Percentiles rank a stretch among this genome's conserved stretches.
These are phyloP conservation scores for Globisporangium splendens DNA, from an alignment of 352 stramenopile genomes.

Conservation along the genomic window DNA sequence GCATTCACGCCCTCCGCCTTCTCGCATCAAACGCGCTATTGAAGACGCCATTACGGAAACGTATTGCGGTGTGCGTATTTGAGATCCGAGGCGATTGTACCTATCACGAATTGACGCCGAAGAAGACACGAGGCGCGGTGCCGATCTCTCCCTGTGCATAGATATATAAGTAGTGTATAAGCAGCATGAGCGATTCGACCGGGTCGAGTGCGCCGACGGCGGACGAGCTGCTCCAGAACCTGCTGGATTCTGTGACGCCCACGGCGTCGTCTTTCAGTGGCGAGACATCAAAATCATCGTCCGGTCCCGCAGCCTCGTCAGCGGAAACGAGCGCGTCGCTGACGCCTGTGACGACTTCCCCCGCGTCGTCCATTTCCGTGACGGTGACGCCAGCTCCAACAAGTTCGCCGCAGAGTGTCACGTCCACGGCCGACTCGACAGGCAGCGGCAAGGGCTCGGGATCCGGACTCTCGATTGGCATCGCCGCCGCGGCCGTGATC, in stretches of 20 bases:
- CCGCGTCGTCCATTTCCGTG: background rate
- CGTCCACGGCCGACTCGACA: constrained; percentile 2
- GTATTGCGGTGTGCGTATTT: too few relatives aligned
- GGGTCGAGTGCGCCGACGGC: constrained; percentile 2
- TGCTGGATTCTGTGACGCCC: constrained; percentile 17
- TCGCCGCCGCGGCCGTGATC: constrained; percentile 10
- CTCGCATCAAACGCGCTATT: too few relatives aligned
- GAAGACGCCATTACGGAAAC: too few relatives aligned
- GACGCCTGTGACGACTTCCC: background rate
- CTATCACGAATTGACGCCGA: too few relatives aligned
- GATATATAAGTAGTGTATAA: background rate
- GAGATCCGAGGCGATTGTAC: too few relatives aligned
- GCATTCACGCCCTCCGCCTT: too few relatives aligned
- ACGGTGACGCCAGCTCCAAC: background rate
- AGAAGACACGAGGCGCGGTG: background rate
- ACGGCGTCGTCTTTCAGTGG: background rate
- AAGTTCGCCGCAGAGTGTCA: background rate
- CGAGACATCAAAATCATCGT: background rate
- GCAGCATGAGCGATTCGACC: constrained; percentile 16
- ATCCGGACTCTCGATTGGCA: constrained; percentile 9
- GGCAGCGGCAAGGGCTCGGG: background rate
- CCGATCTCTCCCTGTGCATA: background rate
- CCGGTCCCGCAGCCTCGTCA: background rate
- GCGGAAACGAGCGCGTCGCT: background rate
- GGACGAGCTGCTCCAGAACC: constrained; percentile 18